A percentile compares a stretch with the other conserved stretches of the same genome.
These are phyloP conservation scores for Boletus eberwhitei DNA, from an alignment of 768 basidiomycete genomes.

Conservation along the genomic window DNA sequence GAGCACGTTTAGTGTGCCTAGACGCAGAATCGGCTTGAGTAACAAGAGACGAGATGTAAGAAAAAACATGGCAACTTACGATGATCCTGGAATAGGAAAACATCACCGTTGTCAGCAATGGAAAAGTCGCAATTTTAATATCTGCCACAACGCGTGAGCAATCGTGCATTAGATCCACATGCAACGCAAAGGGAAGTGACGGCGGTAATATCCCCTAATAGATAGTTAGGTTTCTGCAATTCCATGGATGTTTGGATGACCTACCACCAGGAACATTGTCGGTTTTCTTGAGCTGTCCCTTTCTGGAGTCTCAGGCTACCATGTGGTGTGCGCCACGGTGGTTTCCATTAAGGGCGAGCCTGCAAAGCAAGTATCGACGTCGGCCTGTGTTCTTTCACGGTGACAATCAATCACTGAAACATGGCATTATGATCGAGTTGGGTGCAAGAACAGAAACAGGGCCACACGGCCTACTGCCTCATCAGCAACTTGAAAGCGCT, in stretches of 20 bases:
- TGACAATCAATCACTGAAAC: not conserved
- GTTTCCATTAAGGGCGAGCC: too few species aligned
- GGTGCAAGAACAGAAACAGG: not conserved
- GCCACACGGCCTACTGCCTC: too few species aligned
- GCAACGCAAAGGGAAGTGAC: not conserved
- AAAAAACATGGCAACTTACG: not conserved
- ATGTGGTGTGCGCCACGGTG: too few species aligned
- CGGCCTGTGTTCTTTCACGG: too few species aligned
- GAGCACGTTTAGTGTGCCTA: not conserved
- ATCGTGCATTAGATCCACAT: not conserved
- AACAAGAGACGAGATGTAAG: not conserved
- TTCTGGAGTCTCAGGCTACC: too few species aligned
- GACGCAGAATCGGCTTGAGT: not conserved
- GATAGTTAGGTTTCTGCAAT: not conserved
- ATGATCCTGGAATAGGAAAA: not conserved
- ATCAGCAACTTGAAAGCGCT: too few species aligned
- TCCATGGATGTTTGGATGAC: not conserved
- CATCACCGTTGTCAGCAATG: too few species aligned
- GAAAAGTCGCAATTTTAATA: too few species aligned
- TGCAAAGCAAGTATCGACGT: too few species aligned
- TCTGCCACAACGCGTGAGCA: not conserved
- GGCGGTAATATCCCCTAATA: not conserved
- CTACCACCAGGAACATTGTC: not conserved
- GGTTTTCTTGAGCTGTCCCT: too few species aligned
- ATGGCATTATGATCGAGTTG: not conserved